A percentile compares a stretch with the other conserved stretches of the same genome.
Conservation (phyloP, 495 filamentous ascomycete species). For the Penicillium turbatum region DNA sequence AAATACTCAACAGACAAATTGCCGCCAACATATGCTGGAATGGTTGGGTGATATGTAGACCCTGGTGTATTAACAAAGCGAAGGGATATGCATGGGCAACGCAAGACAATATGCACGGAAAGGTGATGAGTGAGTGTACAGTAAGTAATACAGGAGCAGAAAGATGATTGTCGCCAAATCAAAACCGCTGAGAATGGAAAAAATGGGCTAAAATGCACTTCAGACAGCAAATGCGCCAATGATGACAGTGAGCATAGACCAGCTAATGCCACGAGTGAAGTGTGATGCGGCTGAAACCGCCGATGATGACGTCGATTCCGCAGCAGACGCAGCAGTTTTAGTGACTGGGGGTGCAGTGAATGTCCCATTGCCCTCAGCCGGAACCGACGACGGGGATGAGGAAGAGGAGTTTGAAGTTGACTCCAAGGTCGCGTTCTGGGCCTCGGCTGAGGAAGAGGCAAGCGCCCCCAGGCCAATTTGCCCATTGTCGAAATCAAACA, state of each 20-base stretch:
- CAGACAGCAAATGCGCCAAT: conserved; percentile 13
- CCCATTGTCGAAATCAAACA: conserved; percentile 65
- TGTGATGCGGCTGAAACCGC: conserved; percentile 9
- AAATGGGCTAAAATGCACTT: conserved; percentile 1
- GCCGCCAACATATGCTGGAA: background rate
- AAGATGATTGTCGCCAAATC: conserved; percentile 3
- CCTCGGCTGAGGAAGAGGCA: conserved; percentile 7
- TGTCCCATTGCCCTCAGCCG: conserved; percentile 12
- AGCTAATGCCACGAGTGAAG: conserved; percentile 10
- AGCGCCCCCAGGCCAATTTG: conserved; percentile 39
- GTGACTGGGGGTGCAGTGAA: conserved; percentile 12
- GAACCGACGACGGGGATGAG: background rate
- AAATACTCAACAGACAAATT: background rate
- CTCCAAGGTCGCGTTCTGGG: background rate
- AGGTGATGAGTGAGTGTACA: background rate
- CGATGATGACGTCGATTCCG: background rate
- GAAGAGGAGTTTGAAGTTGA: background rate
- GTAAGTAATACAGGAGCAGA: background rate
- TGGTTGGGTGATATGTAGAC: conserved; percentile 1
- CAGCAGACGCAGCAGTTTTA: conserved; percentile 7
- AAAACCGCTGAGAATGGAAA: conserved; percentile 1
- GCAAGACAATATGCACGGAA: background rate
- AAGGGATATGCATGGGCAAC: conserved; percentile 1
- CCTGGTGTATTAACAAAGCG: conserved; percentile 10
- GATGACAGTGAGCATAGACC: conserved; percentile 10